Evolutionary conservation across 495 filamentous ascomycete species (phyloP), one percentile per base, ranked within the genome.

Genomic region (Haplographium delicatum): DNA sequence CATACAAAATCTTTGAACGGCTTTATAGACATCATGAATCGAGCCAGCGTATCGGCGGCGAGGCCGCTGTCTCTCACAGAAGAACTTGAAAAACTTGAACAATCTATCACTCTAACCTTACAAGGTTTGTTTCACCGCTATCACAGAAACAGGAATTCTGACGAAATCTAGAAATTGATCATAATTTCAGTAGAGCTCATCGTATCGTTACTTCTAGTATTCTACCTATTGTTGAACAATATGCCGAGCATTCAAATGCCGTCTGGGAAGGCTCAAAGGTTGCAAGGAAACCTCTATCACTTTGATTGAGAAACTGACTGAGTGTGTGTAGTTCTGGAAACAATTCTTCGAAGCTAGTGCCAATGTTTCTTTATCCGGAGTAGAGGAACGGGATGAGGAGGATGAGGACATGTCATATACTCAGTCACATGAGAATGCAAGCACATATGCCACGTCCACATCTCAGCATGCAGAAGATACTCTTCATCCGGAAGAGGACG

Each of bases 221-320:
- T 44, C 71, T 98, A 7, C 93, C 93, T 11, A 75, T 96, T 3
- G 89, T 98, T n/a, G 90, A 96, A 63, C 86, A 94, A 62, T 98
- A 97, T 69, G 88, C 87, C 20, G 88, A 95, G 55, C 86, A 95
- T 63, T 97, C 93, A 0, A 85, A 84, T 47, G 80, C 88, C 42
- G 93, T 98, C 18, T 98, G 94, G 94, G 89, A 97, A 56, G 89
- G 91, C 26, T 91, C 93, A 42, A 95, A 95, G 80, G 90, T 89
- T 44, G 13, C 62, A 18, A 41, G 27, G 44, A 18, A 38, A 1
- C 28, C 16, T 24, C 15, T n/a, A 30, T n/a, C n/a, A 24, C 27
- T 24, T 33, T 39, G 18, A 13, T 3, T 18, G 15, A 7, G 30
- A 38, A 40, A 26, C 47, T 56, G 37, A 61, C 38, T 33, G n/a